Evolutionary conservation across 768 basidiomycete species (phyloP).

Genomic region (Lactifluus rugatus): DNA sequence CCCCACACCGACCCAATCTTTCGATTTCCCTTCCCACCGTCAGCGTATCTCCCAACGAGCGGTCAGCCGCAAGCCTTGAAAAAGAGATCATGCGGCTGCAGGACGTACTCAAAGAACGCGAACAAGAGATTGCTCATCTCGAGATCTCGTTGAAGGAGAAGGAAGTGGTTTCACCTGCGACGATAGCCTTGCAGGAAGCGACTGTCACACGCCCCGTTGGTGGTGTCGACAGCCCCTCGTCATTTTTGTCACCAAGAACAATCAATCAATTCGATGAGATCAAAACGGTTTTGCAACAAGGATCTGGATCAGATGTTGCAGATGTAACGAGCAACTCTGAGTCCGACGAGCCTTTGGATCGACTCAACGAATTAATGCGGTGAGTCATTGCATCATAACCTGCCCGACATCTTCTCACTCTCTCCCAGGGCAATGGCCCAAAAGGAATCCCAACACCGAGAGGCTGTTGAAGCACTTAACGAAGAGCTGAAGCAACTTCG

Average conservation of each 20-base stretch:
- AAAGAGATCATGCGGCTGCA: slow-evolving; percentile 94
- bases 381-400: slow-evolving; percentile 31
- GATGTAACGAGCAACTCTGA: slow-evolving; percentile 33
- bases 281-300: slow-evolving; percentile 50
- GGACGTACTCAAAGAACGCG: slow-evolving; percentile 82
- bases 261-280: slow-evolving; percentile 66
- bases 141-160: slow-evolving; percentile 45
- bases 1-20: slow-evolving; percentile 49
- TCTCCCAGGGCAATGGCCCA: slow-evolving; percentile 82
- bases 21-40: slow-evolving; percentile 45
- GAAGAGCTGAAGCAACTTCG: slow-evolving; percentile 57
- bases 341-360: slow-evolving; percentile 60
- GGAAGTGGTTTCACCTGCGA: slow-evolving; percentile 18
- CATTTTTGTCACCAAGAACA: slow-evolving; percentile 58
- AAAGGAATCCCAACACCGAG: slow-evolving; percentile 86
- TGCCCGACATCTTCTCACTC: slow-evolving; percentile 10
- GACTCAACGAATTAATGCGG: slow-evolving; percentile 90
- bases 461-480: slow-evolving; percentile 65
- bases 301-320: slow-evolving; percentile 26
- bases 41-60: slow-evolving; percentile 39
- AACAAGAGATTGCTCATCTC: slow-evolving; percentile 76
- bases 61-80: slow-evolving; percentile 79
- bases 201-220: slow-evolving; percentile 1
- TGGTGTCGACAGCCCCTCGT: slow-evolving; percentile 15
- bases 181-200: neutral